A percentile compares a stretch with the other conserved stretches of the same genome.
phyloP scores from a whole-genome alignment of 257 asterid genomes.

The Leptodermis oblonga region DNA sequence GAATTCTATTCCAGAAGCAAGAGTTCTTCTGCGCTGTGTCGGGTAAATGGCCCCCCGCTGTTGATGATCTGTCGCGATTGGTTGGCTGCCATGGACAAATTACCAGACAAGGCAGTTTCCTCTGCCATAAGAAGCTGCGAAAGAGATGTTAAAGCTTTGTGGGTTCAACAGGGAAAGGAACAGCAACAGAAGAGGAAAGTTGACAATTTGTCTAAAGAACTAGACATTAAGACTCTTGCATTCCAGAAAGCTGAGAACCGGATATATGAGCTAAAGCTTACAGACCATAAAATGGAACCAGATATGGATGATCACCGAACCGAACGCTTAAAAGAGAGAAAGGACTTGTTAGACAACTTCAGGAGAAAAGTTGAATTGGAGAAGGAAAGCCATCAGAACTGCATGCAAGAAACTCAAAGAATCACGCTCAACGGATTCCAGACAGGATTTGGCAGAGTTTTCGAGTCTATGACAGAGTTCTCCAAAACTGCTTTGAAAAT shows the following conservation, averaged over 20 bases:
- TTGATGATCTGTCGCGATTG: constrained; percentile 61
- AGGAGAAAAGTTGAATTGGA: constrained; percentile 57
- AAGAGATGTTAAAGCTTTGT: constrained; percentile 71
- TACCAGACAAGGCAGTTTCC: constrained; percentile 63
- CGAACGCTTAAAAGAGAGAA: constrained; percentile 46
- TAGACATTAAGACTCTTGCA: constrained; percentile 49
- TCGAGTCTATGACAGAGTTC: constrained; percentile 67
- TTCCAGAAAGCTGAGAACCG: constrained; percentile 58
- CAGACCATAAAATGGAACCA: constrained; percentile 27
- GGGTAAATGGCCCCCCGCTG: constrained; percentile 52
- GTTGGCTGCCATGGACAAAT: constrained; percentile 50
- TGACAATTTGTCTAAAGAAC: constrained; percentile 66
- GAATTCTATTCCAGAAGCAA: constrained; percentile 41
- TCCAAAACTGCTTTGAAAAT: constrained; percentile 60
- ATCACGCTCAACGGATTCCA: constrained; percentile 67
- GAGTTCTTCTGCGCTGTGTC: constrained; percentile 23
- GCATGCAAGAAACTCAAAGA: constrained; percentile 70
- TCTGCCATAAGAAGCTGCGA: constrained; percentile 60
- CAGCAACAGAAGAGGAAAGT: constrained; percentile 76
- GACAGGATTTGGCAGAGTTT: constrained; percentile 73
- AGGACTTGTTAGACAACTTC: constrained; percentile 48
- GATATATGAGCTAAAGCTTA: constrained; percentile 43
- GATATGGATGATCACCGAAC: constrained; percentile 36
- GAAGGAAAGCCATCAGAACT: constrained; percentile 65
- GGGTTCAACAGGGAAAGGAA: constrained; percentile 87